phyloP scores from a whole-genome alignment of 148 eudicot genomes.

The Linanthus parryae region DNA sequence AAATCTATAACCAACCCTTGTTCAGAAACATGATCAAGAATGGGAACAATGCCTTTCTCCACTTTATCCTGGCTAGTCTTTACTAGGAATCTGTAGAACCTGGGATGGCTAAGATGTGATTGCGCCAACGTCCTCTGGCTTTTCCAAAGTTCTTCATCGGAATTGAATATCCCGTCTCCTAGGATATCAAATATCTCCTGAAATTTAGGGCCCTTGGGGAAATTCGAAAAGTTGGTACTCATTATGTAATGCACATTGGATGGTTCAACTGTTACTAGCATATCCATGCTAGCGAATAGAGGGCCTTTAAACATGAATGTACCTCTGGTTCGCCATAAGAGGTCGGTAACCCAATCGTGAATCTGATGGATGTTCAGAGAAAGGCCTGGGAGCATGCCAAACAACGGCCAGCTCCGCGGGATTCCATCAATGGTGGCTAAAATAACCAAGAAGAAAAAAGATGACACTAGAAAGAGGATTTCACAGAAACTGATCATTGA shows the following conservation, averaged over 20 bases:
- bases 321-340: conserved; percentile 5
- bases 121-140: conserved; percentile 30
- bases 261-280: conserved; percentile 30
- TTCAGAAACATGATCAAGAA: conserved; percentile 26
- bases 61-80: conserved; percentile 22
- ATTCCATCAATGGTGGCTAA: too few relatives aligned
- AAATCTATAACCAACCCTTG: conserved; percentile 29
- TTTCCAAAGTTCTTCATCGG: conserved; percentile 34
- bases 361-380: conserved; percentile 15
- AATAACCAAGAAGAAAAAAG: too few relatives aligned
- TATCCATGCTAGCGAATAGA: conserved; percentile 34
- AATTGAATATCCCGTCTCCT: too few relatives aligned
- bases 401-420: conserved; percentile 27
- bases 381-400: conserved; percentile 47
- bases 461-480: too few relatives aligned
- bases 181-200: conserved; percentile 39
- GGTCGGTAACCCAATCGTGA: conserved; percentile 15
- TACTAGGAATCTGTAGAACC: conserved; percentile 27
- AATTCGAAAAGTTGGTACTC: conserved; percentile 47
- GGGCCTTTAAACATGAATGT: conserved; percentile 42
- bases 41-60: conserved; percentile 27
- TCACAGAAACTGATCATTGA: too few relatives aligned
- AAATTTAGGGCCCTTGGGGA: conserved; percentile 40
- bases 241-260: conserved; percentile 37
- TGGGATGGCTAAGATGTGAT: conserved; percentile 20